Base-by-base conservation (phyloP, 306 rosid species). In the Canavalia ensiformis region DNA sequence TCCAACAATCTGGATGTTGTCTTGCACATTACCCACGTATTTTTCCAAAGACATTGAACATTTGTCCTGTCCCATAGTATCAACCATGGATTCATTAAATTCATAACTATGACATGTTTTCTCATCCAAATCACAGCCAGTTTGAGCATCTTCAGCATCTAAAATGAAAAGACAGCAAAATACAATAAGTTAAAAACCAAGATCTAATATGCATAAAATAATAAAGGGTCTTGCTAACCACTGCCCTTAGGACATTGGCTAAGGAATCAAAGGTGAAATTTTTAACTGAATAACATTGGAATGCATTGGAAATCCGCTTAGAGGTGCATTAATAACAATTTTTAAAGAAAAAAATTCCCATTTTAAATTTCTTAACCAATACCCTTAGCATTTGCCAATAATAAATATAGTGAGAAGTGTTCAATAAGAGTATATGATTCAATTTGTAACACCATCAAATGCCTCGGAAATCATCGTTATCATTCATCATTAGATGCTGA, bases 61-160 rank as follows among this genome's bases (percentile, higher is more conserved):
- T 82, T 84, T 76, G 41, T 77, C 87, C 51, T 58, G 57, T 51
- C 37, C 75, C 6, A 81, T 82, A 84, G 86, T 86, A 59, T 81
- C 90, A 70, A 69, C 84, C 83, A 82, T 55, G 4, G 88, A 84
- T 59, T 85, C 82, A 79, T 84, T 80, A 71, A 89, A 86, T 69
- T 85, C 89, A 81, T 84, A 88, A 76, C 87, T 63, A 66, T 79
- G 82, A 78, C 84, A 74, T 2, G 86, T 72, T 81, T 68, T 78
- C 72, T 81, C 90, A 44, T 79, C 89, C 81, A 80, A 70, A 65
- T 89, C 82, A 67, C 44, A 66, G 60, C 72, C 69, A 49, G 49
- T 54, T 67, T 76, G 83, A 67, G 77, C 77, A 83, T 81, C 86
- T 67, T 72, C 63, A 68, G 44, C 74, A 47, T 85, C 97, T 86